phyloP scores from a whole-genome alignment of 306 rosid genomes.

The Arachis hypogaea region DNA sequence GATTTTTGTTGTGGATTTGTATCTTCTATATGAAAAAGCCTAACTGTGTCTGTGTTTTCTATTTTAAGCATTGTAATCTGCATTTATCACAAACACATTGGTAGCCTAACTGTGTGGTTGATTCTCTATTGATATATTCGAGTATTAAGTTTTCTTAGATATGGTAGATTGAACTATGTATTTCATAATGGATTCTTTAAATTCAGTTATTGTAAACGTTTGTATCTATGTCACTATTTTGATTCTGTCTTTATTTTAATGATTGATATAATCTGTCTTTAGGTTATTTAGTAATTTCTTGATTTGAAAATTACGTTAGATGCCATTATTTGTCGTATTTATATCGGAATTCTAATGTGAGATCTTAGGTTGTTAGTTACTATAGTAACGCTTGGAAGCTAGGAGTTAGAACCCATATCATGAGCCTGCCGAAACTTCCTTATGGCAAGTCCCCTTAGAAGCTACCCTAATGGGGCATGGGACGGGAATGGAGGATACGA shows the following conservation, averaged over 20 bases:
- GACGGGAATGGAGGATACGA: too few relatives aligned
- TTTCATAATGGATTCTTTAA: not conserved
- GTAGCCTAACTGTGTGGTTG: not conserved
- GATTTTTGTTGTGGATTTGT: slow-evolving; percentile 21
- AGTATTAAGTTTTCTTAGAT: slow-evolving; percentile 11
- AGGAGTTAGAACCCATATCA: too few relatives aligned
- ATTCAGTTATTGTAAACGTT: slow-evolving; percentile 1
- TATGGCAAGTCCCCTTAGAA: too few relatives aligned
- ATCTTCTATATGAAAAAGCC: too few relatives aligned
- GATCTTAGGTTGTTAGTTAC: not conserved
- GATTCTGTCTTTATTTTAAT: not conserved
- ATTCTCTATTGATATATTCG: slow-evolving; percentile 4
- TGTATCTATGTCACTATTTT: not conserved
- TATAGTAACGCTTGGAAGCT: too few relatives aligned
- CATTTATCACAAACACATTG: slow-evolving; percentile 5
- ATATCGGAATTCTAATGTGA: not conserved
- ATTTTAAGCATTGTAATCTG: slow-evolving; percentile 10
- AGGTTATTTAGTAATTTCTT: slow-evolving; percentile 16
- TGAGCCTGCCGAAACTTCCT: too few relatives aligned
- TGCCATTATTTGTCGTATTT: too few relatives aligned
- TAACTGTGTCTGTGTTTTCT: not conserved
- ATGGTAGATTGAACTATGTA: slow-evolving; percentile 28
- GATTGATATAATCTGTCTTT: not conserved
- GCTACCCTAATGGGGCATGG: too few relatives aligned
- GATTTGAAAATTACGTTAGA: not conserved